Conservation (phyloP, 169 alveolate species). For the Nephromyces sp. region DNA sequence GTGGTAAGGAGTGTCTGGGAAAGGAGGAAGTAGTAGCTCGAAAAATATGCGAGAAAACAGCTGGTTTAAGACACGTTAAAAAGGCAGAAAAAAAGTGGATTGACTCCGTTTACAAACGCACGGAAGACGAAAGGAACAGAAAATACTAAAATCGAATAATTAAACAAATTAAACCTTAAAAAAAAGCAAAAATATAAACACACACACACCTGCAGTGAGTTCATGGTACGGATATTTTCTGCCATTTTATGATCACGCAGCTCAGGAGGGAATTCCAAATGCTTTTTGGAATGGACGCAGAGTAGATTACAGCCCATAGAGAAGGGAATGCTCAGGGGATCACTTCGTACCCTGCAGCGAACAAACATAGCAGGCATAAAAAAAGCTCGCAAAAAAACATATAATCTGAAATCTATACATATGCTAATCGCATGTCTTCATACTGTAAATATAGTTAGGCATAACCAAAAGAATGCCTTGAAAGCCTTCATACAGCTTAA, state of each 20-base stretch:
- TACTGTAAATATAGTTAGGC: too few species aligned
- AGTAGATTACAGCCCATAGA: slow-evolving; percentile 33
- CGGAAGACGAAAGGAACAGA: too few species aligned
- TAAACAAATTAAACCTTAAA: too few species aligned
- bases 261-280: slow-evolving; percentile 1
- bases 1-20: slow-evolving; percentile 14
- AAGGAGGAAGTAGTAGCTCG: not conserved
- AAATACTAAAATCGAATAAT: too few species aligned
- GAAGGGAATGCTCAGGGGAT: slow-evolving; percentile 21
- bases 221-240: not conserved
- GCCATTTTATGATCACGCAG: slow-evolving; percentile 2
- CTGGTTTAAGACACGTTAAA: not conserved
- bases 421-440: too few species aligned
- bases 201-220: slow-evolving; percentile 8
- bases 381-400: too few species aligned
- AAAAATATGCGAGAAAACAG: not conserved
- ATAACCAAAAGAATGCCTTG: too few species aligned
- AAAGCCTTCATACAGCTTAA: too few species aligned
- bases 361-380: not conserved
- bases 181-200: not conserved
- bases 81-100: not conserved
- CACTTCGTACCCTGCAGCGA: slow-evolving; percentile 19
- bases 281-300: slow-evolving; percentile 35
- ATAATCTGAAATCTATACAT: too few species aligned
- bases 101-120: not conserved